Percentiles rank a stretch among this genome's conserved stretches.
Conservation (phyloP, 1,284 basidiomycete genomes). For the Fomes fomentarius region DNA sequence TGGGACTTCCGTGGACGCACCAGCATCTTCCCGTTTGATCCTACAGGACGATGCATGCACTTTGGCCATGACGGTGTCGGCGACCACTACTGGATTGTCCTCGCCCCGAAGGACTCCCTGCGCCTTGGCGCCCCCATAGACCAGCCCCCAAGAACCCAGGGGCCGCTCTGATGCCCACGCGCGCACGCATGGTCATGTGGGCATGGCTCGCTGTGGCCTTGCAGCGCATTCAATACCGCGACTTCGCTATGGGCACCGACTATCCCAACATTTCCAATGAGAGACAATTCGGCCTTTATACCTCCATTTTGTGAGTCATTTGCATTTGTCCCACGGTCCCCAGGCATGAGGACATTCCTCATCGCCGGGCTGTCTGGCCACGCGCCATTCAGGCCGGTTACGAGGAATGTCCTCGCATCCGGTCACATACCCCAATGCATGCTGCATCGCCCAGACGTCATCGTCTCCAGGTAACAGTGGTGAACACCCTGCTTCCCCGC, state of each 20-base stretch:
- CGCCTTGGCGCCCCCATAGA: not conserved
- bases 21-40: not conserved
- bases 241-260: not conserved
- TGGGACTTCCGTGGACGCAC: not conserved
- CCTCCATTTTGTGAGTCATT: not conserved
- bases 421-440: too few species aligned
- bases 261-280: not conserved
- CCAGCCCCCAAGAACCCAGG: not conserved
- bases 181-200: not conserved
- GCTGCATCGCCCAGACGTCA: too few species aligned
- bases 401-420: too few species aligned
- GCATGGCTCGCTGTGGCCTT: not conserved
- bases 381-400: too few species aligned
- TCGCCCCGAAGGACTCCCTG: not conserved
- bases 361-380: too few species aligned
- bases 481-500: too few species aligned
- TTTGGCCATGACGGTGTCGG: not conserved
- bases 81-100: not conserved
- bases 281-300: not conserved
- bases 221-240: not conserved
- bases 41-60: not conserved
- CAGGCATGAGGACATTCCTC: too few species aligned
- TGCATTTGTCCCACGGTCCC: too few species aligned
- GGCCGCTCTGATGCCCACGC: not conserved
- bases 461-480: too few species aligned